Evolutionary conservation across 108 stramenopile species (phyloP).

Genomic region (Cylindrotheca fusiformis): DNA sequence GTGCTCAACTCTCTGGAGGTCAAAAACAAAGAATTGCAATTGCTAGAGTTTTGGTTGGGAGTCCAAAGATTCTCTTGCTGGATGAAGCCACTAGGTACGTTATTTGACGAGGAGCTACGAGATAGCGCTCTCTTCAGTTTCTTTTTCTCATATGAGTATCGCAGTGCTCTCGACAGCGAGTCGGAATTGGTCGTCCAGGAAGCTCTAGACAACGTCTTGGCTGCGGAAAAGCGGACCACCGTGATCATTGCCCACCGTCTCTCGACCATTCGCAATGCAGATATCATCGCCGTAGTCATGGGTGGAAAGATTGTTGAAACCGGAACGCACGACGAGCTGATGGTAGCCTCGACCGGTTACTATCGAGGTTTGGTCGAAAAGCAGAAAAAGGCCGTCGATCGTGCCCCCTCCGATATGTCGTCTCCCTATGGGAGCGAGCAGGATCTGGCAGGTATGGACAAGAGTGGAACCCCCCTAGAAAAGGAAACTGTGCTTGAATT

Average conservation of each 20-base stretch:
- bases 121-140: too few relatives aligned
- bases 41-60: constrained; percentile 57
- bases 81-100: constrained; percentile 65
- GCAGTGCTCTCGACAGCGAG: constrained; percentile 67
- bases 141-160: constrained; percentile 26
- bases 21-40: constrained; percentile 75
- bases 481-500: constrained; percentile 37
- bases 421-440: too few relatives aligned
- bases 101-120: too few relatives aligned
- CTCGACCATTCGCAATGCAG: constrained; percentile 80
- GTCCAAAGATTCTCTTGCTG: constrained; percentile 59
- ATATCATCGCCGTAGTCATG: constrained; percentile 82
- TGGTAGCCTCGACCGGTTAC: constrained; percentile 41
- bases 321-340: constrained; percentile 86
- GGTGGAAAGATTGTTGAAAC: constrained; percentile 78
- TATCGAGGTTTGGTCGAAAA: constrained; percentile 79
- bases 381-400: constrained; percentile 41
- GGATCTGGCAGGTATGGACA: too few relatives aligned
- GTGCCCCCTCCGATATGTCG: too few relatives aligned
- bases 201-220: constrained; percentile 60
- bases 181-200: constrained; percentile 75
- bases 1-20: constrained; percentile 42
- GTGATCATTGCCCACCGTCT: constrained; percentile 90
- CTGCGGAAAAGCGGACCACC: constrained; percentile 44
- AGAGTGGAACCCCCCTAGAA: too few relatives aligned